Percentiles rank a stretch among this genome's conserved stretches.
phyloP scores from a whole-genome alignment of 306 rosid species.

The Cicer judaicum region DNA sequence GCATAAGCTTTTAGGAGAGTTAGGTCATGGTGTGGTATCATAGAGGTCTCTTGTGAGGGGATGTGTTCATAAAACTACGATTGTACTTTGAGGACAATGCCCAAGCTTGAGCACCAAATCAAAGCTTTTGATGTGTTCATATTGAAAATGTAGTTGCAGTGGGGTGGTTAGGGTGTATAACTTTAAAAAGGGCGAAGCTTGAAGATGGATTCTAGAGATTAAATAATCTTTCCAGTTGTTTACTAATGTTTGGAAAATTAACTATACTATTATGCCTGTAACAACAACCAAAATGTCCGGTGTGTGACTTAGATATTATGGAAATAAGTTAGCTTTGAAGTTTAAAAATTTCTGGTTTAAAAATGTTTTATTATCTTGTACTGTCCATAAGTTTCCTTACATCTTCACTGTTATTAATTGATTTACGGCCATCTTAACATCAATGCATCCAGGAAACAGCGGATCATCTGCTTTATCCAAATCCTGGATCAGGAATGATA shows the following conservation, averaged over 20 bases:
- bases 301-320: slow-evolving; percentile 16
- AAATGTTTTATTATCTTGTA: slow-evolving; percentile 20
- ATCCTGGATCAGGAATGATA: slow-evolving; percentile 99
- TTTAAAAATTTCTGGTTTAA: slow-evolving; percentile 26
- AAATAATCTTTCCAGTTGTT: slow-evolving; percentile 24
- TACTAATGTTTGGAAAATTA: slow-evolving; percentile 32
- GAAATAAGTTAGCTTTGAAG: slow-evolving; percentile 32
- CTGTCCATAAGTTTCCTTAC: slow-evolving; percentile 24
- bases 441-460: slow-evolving; percentile 75
- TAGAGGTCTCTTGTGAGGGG: neutral
- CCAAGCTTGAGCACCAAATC: slow-evolving; percentile 31
- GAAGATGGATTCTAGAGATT: slow-evolving; percentile 14
- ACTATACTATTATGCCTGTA: slow-evolving; percentile 8
- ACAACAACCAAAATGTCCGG: neutral
- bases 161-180: neutral
- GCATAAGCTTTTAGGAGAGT: slow-evolving; percentile 9
- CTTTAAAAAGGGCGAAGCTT: slow-evolving; percentile 5
- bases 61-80: slow-evolving; percentile 1
- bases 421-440: slow-evolving; percentile 44
- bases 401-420: slow-evolving; percentile 43
- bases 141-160: slow-evolving; percentile 21
- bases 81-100: neutral
- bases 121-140: slow-evolving; percentile 24
- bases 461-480: slow-evolving; percentile 94
- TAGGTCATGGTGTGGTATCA: neutral